These are phyloP conservation scores for Trichosporon inkin DNA, from an alignment of 1,284 basidiomycete genomes.

Conservation along the genomic window DNA sequence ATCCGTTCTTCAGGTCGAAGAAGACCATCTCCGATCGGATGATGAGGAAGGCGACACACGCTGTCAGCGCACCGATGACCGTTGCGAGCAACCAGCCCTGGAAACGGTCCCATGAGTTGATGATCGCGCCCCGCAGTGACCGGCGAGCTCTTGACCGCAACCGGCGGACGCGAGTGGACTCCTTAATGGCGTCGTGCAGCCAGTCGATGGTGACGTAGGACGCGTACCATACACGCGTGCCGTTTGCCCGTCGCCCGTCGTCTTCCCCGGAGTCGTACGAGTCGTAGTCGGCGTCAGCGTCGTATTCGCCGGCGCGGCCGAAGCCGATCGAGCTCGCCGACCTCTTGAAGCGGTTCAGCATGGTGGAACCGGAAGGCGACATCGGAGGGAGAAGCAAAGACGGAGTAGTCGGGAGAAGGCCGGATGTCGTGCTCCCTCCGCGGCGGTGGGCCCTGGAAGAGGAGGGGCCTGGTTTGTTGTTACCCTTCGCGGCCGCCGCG, in stretches of 20 bases:
- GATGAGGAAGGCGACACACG: slow-evolving; percentile 79
- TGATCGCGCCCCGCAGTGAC: slow-evolving; percentile 66
- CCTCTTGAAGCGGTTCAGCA: slow-evolving; percentile 23
- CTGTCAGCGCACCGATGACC: slow-evolving; percentile 65
- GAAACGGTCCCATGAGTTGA: slow-evolving; percentile 71
- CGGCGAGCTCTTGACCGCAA: slow-evolving; percentile 60
- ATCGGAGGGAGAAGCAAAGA: background rate
- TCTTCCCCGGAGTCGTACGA: slow-evolving; percentile 51
- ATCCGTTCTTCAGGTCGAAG: slow-evolving; percentile 92
- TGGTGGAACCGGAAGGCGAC: background rate
- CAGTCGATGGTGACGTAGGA: slow-evolving; percentile 62
- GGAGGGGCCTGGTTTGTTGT: background rate
- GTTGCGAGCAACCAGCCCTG: slow-evolving; percentile 90
- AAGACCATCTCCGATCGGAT: slow-evolving; percentile 82
- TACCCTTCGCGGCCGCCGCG: background rate
- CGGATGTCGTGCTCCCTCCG: background rate
- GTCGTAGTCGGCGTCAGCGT: slow-evolving; percentile 22
- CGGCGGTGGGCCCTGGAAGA: background rate
- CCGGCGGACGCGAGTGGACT: slow-evolving; percentile 70
- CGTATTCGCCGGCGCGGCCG: slow-evolving; percentile 33
- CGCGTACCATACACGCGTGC: slow-evolving; percentile 86
- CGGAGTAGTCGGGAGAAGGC: background rate
- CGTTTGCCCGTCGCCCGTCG: slow-evolving; percentile 62
- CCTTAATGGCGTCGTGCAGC: slow-evolving; percentile 90
- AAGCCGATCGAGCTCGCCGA: slow-evolving; percentile 40